Base-by-base conservation (phyloP, 177 flowering plant species). In the Vitis hybrid region DNA sequence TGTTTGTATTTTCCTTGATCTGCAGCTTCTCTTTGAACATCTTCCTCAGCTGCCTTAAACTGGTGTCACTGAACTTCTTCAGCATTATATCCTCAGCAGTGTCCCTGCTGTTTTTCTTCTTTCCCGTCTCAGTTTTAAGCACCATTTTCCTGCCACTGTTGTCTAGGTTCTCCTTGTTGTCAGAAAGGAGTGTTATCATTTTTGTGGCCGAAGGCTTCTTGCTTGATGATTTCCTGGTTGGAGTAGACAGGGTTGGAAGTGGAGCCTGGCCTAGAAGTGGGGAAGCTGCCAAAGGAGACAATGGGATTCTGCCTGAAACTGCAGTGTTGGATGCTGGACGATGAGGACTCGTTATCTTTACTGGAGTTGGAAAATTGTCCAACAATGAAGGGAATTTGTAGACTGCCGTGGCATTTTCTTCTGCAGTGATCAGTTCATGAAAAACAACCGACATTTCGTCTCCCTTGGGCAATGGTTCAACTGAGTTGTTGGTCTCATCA, bases 21-120 rank as follows among this genome's bases (percentile, higher is more conserved):
- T 67, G 9, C 32, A 76, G 52, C 50, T 75, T 68, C n/a, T 75
- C 71, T 62, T 78, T 84, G n/a, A 82, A 11, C 82, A 74, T 76
- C 76, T 80, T 81, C 52, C 51, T 75, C 67, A 88, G 80, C 74
- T 80, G 72, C 75, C 88, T 80, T 64, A 82, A 2, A 65, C 88
- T 83, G 64, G 40, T 64, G 2, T 59, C 62, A 8, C 54, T 17
- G 35, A 64, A 64, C 0, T 11, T 56, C 30, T 4, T 69, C 67
- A 50, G 60, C 57, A 15, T 2, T 40, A 15, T 58, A 27, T 27
- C 30, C 30, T 27, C 30, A 3, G 0, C 30, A 27, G 30, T 27
- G 30, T 27, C 30, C 46, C 46, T 56, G 18, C 18, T 57, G 35
- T 72, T 55, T 11, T 51, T 70, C 64, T 46, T 77, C 73, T 50